These are phyloP conservation scores for Psidium friedrichsthalianum DNA, from an alignment of 345 rosid genomes.

Conservation along the genomic window DNA sequence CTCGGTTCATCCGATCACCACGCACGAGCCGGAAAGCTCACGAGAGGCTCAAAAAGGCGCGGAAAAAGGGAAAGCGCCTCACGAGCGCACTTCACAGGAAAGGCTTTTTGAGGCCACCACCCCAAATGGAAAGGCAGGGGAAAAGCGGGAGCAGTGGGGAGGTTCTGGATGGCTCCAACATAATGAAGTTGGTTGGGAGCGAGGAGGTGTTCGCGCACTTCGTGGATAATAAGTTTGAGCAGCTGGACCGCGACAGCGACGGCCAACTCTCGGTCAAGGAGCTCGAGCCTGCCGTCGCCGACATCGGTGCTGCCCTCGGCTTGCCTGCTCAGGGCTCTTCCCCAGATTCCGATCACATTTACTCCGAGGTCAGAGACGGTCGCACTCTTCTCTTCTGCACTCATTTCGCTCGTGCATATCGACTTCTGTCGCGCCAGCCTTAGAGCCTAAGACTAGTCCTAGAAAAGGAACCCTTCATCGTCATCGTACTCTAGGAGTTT, in stretches of 20 bases:
- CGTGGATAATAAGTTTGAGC: slow-evolving; percentile 76
- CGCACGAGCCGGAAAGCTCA: background rate
- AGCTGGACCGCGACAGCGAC: slow-evolving; percentile 67
- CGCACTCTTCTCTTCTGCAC: background rate
- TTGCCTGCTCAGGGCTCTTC: slow-evolving; percentile 78
- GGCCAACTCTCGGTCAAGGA: slow-evolving; percentile 80
- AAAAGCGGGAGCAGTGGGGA: background rate
- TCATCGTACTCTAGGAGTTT: background rate
- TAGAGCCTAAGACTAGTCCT: background rate
- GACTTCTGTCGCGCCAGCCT: background rate
- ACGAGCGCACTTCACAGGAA: slow-evolving; percentile 1
- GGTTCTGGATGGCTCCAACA: slow-evolving; percentile 78
- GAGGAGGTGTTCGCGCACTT: slow-evolving; percentile 60
- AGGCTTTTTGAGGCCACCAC: background rate
- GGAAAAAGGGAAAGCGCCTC: background rate
- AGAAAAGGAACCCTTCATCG: background rate
- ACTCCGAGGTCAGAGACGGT: slow-evolving; percentile 49
- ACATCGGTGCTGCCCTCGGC: slow-evolving; percentile 89
- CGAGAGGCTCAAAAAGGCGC: background rate
- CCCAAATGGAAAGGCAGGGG: background rate
- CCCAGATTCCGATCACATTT: slow-evolving; percentile 71
- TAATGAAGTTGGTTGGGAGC: slow-evolving; percentile 85
- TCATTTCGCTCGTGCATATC: background rate
- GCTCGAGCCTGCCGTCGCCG: slow-evolving; percentile 88
- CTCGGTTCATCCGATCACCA: background rate